Base-by-base conservation (phyloP, 371 early-diverging fungal genomes). In the Choanephora cucurbitarum region DNA sequence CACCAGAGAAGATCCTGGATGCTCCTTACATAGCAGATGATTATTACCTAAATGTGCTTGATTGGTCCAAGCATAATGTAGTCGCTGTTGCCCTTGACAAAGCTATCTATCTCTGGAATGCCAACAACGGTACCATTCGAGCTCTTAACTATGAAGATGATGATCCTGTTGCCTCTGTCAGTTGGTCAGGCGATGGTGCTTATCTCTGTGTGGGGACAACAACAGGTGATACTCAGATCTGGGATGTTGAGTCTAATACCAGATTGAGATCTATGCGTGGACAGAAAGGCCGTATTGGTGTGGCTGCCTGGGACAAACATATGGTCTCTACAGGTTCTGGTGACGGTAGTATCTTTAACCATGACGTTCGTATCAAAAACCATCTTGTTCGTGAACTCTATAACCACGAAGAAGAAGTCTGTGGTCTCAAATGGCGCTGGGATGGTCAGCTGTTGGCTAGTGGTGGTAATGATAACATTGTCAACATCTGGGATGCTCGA, bases 381-480 rank as follows among this genome's bases (percentile, higher is more conserved):
- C 91, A 93, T 65, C 86, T 89, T 48, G 75, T 83, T 0, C 79
- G 81, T 1, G 86, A 85, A 64, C 70, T 95, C 8, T 31, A 68
- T 11, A 84, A 77, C 1, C 97, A 97, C 71, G 75, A 79, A 21
- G 80, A 77, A 23, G 95, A 95, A 60, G 94, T 97, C 5, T 99
- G 99, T 72, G 99, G 99, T 14, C 77, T 99, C 23, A 81, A 85
- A 49, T 99, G 99, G 99, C 80, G 92, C 32, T 58, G 77, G 3
- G 97, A 96, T 70, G 95, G 95, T 4, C 71, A 65, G 9, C 74
- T 88, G 44, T 79, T 99, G 15, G 99, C 99, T 1, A 92, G 92
- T 70, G 99, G 99, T 11, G 96, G 97, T 3, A 99, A 99, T 73
- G 99, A 99, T 65, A 97, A 98, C 63, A 57, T 84, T 22, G 91